Evolutionary conservation across 306 rosid species (phyloP), one percentile per base, ranked within the genome.

Genomic region (Glycine latifolia): DNA sequence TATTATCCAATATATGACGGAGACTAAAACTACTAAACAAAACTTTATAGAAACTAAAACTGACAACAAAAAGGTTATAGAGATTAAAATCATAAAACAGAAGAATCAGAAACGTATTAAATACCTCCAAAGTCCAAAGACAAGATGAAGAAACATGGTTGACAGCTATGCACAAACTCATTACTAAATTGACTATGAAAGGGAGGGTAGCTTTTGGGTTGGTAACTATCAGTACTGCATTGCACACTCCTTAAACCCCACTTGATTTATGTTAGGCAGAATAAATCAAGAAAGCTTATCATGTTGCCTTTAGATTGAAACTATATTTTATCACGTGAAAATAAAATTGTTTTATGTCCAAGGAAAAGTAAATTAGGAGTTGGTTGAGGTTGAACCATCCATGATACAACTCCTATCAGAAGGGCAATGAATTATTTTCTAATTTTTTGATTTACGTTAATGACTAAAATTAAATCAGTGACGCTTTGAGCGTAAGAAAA

Each of bases 401-500:
- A 74, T 26, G 31, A 62, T 26, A 1, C 31, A 26, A 26, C 65
- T 80, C 83, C 85, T 17, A 84, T 63, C 48, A 66, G 39, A 48
- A 69, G 49, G 75, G 63, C 26, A 65, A 70, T 31, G 37, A 65
- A 70, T 31, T n/a, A 47, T 71, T 26, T 17, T 26, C 8, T 43
- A 72, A 33, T 72, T 4, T 48, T 26, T 26, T 26, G 31, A 0
- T 26, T 26, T 26, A 26, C 31, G 31, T 26, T 26, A 26, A 26
- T 26, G 2, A 26, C 31, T 26, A 26, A 26, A 67, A 80, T 68
- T n/a, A 72, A 26, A 54, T 10, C 11, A 67, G 76, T 41, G 86
- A 71, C 85, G 69, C 89, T 89, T 91, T 54, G 90, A 80, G 88
- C 87, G 79, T 59, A 82, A 81, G 76, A 84, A 12, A 87, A 89